Base-by-base conservation (phyloP, 208 protist species). In the Leishmania lainsoni region DNA sequence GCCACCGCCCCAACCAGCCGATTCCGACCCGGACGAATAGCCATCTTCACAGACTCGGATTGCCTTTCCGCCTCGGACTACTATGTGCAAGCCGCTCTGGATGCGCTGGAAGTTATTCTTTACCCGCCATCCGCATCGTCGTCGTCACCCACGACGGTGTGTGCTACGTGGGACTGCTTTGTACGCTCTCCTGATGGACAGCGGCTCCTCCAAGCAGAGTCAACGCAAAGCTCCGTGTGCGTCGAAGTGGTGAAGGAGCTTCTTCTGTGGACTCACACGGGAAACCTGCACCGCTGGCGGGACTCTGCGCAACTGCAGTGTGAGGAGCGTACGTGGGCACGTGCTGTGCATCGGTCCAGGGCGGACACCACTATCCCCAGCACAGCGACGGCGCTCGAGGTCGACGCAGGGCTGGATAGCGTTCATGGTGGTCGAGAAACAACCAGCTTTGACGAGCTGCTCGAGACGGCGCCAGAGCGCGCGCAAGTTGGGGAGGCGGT, bases 1-100 rank as follows among this genome's bases (percentile, higher is more conserved):
- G 22, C 22, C 8, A 39, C 68, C 12, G 5, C 35, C 32, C 39
- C 26, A 0, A 51, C n/a, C 26, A 1, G 22, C n/a, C 16, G 20
- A 66, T 22, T 14, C 3, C 22, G 52, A 20, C 65, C 69, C 2
- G 85, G 86, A 20, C 78, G 80, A 3, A 80, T 93, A 14, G 86
- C 83, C 0, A 75, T 95, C 51, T 90, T 95, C 63, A 93, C 91
- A 0, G 91, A 93, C 76, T 85, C 90, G 1, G 84, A 87, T 73
- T 87, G 89, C 58, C 78, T 95, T 29, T 86, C 85, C 8, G 58
- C 73, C n/a, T 86, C 78, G 0, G 63, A 87, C 51, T 9, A 17
- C 5, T 29, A 83, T 54, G 45, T 85, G 42, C 79, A 85, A 35
- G n/a, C 29, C 17, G 66, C 78, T 3, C 42, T 87, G 54, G 35